These are phyloP conservation scores for Elsinoe fawcettii DNA, from an alignment of 2,329 filamentous ascomycete genomes.

Conservation along the genomic window DNA sequence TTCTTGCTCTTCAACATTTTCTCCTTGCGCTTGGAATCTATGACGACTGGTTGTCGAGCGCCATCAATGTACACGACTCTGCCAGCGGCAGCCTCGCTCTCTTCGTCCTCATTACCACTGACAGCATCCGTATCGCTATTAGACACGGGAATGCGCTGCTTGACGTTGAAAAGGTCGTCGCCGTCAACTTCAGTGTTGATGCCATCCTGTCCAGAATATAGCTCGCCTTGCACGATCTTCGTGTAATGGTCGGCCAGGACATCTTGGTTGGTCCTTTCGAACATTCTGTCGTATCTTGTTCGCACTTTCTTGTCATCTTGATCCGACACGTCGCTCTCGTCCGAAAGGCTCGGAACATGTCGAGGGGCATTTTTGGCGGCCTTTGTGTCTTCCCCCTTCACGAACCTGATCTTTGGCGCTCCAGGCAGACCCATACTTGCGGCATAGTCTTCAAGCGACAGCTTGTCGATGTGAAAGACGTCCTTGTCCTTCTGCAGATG, in stretches of 20 bases:
- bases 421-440: constrained; percentile 81
- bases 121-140: constrained; percentile 29
- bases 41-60: constrained; percentile 61
- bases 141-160: constrained; percentile 61
- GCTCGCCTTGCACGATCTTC: constrained; percentile 62
- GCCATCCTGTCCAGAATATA: constrained; percentile 35
- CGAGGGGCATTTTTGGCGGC: constrained; percentile 78
- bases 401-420: constrained; percentile 84
- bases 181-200: constrained; percentile 31
- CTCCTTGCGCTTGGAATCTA: constrained; percentile 91
- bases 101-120: constrained; percentile 38
- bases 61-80: constrained; percentile 57
- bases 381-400: constrained; percentile 83
- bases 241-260: constrained; percentile 89
- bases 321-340: constrained; percentile 50
- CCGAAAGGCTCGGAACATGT: constrained; percentile 43
- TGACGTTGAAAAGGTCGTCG: constrained; percentile 80
- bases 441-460: constrained; percentile 81
- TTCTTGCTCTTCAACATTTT: constrained; percentile 94
- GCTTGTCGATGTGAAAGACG: constrained; percentile 73
- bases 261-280: constrained; percentile 92
- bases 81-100: constrained; percentile 40
- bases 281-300: constrained; percentile 97
- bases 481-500: constrained; percentile 88
- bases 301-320: constrained; percentile 54